Evolutionary conservation across 2,329 filamentous ascomycete genomes (phyloP), one percentile per base, ranked within the genome.

Genomic region (Myriosclerotinia curreyana): DNA sequence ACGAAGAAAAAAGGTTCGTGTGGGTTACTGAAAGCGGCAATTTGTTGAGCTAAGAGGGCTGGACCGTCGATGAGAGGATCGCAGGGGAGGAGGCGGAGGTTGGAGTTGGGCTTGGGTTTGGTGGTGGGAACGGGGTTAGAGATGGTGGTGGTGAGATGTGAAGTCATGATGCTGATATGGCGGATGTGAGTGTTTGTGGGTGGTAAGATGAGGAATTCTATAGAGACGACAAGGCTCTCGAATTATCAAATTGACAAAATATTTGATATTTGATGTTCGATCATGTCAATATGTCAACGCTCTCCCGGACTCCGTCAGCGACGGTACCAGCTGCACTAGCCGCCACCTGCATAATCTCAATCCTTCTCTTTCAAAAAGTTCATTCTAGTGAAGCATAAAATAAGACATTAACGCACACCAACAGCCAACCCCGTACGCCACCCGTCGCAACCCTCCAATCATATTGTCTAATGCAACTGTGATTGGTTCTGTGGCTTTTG

Each of bases 1-100:
- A 66, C 62, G 22, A 68, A 66, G 46, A 67, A 68, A 25, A 64
- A 67, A 31, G 66, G 69, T 58, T 70, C 68, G 22, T 15, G 22
- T 3, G 60, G 60, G 6, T 62, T 17, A 31, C 60, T 56, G 17
- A 62, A 64, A 25, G 68, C 64, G 5, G 64, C 60, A 14, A 60
- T 49, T 14, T 70, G 68, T 28, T 53, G 53, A n/a, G 62, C 60
- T 3, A 69, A 48, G 5, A 70, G 64, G 40, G 68, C 66, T 8
- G 55, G 51, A 34, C 60, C 62, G 53, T 70, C 66, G 28, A 6
- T 20, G 11, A 22, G 28, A 28, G 64, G 34, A 59, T 44, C 60
- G 12, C 60, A 56, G 2, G 60, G 51, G 12, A 62, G 51, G 12
- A 62, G 40, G 9, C 22, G 51, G 11, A 56, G 40, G 17, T 56